phyloP scores from a whole-genome alignment of 179 eudicot genomes.

The Amaranthus tricolor region DNA sequence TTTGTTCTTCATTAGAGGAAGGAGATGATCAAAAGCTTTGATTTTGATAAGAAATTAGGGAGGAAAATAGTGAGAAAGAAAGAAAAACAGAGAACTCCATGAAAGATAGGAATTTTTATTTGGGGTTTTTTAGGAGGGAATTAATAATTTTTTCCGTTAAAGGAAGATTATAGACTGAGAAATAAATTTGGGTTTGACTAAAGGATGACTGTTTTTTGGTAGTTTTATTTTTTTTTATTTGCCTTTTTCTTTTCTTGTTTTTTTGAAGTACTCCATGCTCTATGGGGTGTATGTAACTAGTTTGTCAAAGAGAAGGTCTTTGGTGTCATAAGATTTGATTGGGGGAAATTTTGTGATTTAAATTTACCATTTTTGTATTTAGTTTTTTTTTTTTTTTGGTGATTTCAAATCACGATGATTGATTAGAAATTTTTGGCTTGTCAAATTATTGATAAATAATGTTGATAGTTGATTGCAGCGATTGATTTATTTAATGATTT shows the following conservation, averaged over 20 bases:
- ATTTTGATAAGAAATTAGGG: slow-evolving; percentile 15
- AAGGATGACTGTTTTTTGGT: not conserved
- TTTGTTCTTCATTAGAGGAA: slow-evolving; percentile 34
- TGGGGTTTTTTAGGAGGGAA: slow-evolving; percentile 11
- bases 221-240: not conserved
- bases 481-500: too few relatives aligned
- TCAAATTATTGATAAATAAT: too few relatives aligned
- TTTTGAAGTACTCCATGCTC: not conserved
- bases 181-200: slow-evolving; percentile 15
- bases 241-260: not conserved
- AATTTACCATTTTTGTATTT: too few relatives aligned
- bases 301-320: not conserved
- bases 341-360: slow-evolving; percentile 4
- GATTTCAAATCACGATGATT: too few relatives aligned
- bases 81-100: slow-evolving; percentile 17
- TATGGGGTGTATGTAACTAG: too few relatives aligned
- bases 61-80: not conserved
- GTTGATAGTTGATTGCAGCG: too few relatives aligned
- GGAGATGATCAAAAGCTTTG: not conserved
- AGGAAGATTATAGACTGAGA: not conserved
- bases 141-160: slow-evolving; percentile 14
- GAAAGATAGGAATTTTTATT: slow-evolving; percentile 11
- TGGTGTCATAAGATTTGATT: slow-evolving; percentile 12
- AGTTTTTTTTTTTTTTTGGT: too few relatives aligned
- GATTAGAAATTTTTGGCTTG: too few relatives aligned